Evolutionary conservation across 176 grass and related monocot species (phyloP), one percentile per base, ranked within the genome.

Genomic region (Carex pumila): DNA sequence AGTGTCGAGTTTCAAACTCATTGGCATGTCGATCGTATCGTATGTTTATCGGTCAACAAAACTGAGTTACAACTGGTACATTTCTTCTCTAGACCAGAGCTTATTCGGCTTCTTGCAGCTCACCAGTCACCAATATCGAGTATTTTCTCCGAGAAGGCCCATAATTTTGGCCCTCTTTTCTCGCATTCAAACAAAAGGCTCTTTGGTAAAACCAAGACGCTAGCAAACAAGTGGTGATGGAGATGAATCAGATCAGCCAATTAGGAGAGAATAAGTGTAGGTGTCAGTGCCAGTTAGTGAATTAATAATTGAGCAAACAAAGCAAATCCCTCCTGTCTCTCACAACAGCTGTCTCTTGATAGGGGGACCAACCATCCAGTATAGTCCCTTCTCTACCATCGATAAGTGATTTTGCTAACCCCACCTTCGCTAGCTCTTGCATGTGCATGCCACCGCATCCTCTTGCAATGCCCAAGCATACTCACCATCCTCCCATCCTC

Each of bases 361-460:
- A 5, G 34, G 73, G 73, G 73, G 73, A 78, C 73, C 73, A 78
- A 78, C 73, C 49, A 18, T 71, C 30, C 22, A 78, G 32, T 34
- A 1, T 2, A 34, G 25, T 78, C 52, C 73, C 73, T 55, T 32
- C 29, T 56, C 73, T 78, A 57, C 50, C 72, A 78, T 55, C 21
- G 13, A 57, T 50, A 11, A 11, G 5, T 70, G 15, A 9, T 50
- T 12, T 50, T 73, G 41, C 71, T 71, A 45, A 71, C 68, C 17
- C 18, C 68, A 71, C 39, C 68, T 76, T 76, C 8, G 18, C 21
- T 76, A 3, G 9, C 21, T 57, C 29, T 57, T 78, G 50, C 73
- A 78, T 78, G 73, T 78, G 73, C 73, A 17, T 57, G 73, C 73
- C 73, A 78, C 73, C 73, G 52, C 73, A 77, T 77, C 21, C 73